These are phyloP conservation scores for Crithidia acanthocephali DNA, from an alignment of 208 protist genomes.

Conservation along the genomic window DNA sequence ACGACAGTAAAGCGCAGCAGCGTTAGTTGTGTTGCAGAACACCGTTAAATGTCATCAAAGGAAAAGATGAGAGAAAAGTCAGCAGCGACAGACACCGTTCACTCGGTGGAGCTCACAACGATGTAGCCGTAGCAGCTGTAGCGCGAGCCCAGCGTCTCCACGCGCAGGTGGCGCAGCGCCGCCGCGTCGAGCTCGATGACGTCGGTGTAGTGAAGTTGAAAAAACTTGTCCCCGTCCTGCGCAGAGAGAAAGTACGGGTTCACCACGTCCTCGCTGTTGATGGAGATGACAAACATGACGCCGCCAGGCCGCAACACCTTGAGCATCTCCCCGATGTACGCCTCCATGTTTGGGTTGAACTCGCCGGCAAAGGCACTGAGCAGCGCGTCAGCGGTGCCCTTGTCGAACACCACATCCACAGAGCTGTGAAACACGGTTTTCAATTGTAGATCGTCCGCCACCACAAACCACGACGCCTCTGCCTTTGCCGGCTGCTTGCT, in stretches of 20 bases:
- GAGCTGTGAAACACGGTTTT: slow-evolving; percentile 8
- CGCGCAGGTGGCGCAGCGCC: slow-evolving; percentile 30
- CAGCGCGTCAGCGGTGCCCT: slow-evolving; percentile 66
- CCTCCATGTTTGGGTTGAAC: slow-evolving; percentile 59
- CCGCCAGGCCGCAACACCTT: slow-evolving; percentile 43
- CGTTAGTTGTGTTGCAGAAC: no score
- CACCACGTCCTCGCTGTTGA: slow-evolving; percentile 59
- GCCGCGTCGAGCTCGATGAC: slow-evolving; percentile 35
- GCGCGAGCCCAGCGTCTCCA: slow-evolving; percentile 61
- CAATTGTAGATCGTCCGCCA: slow-evolving; percentile 9
- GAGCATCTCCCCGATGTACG: slow-evolving; percentile 45
- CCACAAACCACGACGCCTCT: slow-evolving; percentile 13
- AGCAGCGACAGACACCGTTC: no score
- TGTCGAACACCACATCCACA: slow-evolving; percentile 66
- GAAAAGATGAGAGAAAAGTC: no score
- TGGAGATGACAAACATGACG: slow-evolving; percentile 59
- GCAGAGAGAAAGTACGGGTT: slow-evolving; percentile 48
- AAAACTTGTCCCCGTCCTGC: slow-evolving; percentile 30
- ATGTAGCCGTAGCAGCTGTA: slow-evolving; percentile 55
- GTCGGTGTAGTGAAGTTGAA: slow-evolving; percentile 26
- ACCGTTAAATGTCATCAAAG: no score
- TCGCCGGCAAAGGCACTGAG: slow-evolving; percentile 64
- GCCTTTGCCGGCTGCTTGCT: neutral
- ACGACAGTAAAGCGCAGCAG: no score
- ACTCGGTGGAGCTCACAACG: slow-evolving; percentile 21